A percentile compares a stretch with the other conserved stretches of the same genome.
phyloP scores from a whole-genome alignment of 306 rosid genomes.

The Vicia sativa region DNA sequence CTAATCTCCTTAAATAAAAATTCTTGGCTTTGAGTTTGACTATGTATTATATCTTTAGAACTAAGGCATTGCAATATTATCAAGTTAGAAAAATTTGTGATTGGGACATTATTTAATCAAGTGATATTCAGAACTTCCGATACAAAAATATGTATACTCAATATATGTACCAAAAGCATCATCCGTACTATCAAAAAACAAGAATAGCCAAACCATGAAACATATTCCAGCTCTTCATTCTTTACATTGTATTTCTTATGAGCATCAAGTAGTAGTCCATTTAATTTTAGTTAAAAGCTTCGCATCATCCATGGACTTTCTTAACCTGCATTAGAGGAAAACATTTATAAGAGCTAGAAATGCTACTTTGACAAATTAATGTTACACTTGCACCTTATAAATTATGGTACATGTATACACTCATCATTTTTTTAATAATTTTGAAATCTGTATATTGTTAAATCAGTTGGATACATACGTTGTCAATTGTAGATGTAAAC shows the following conservation, averaged over 20 bases:
- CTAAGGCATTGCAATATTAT: neutral
- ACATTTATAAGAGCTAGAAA: too few relatives aligned
- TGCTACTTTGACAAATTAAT: too few relatives aligned
- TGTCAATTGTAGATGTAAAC: too few relatives aligned
- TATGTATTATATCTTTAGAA: too few relatives aligned
- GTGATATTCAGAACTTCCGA: too few relatives aligned
- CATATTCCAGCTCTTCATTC: slow-evolving; percentile 33
- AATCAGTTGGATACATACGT: too few relatives aligned
- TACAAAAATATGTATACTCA: neutral
- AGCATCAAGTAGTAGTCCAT: slow-evolving; percentile 26
- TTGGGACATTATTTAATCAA: neutral
- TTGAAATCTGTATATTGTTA: too few relatives aligned
- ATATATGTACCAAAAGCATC: neutral
- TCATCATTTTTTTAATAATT: too few relatives aligned
- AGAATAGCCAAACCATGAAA: slow-evolving; percentile 2
- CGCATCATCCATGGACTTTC: slow-evolving; percentile 54
- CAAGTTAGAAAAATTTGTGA: neutral
- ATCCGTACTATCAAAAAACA: neutral
- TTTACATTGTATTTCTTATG: slow-evolving; percentile 10
- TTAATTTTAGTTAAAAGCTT: slow-evolving; percentile 12
- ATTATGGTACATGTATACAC: too few relatives aligned
- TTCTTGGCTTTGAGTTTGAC: too few relatives aligned
- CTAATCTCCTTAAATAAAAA: too few relatives aligned
- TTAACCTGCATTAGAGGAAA: slow-evolving; percentile 49
- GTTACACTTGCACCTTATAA: too few relatives aligned